Evolutionary conservation across 2,329 filamentous ascomycete genomes (phyloP).

Genomic region (Knufia petricola): DNA sequence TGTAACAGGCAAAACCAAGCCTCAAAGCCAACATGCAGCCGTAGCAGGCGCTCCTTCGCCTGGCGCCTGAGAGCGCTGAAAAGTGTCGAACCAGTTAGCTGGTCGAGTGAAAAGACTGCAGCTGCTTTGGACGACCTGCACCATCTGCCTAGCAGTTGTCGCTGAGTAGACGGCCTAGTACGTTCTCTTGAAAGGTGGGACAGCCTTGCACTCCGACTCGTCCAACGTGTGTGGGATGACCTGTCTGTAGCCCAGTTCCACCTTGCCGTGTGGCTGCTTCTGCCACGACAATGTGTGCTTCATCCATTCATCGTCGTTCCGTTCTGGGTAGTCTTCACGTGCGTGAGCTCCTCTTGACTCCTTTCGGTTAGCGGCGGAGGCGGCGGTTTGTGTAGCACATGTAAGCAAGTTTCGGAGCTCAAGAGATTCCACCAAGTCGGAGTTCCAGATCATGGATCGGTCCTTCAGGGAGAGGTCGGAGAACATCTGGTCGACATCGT

Average conservation of each 20-base stretch:
- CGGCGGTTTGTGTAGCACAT: slow-evolving; percentile 84
- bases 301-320: slow-evolving; percentile 97
- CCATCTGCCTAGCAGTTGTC: no score
- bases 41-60: no score
- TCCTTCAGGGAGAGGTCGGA: slow-evolving; percentile 88
- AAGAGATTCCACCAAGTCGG: slow-evolving; percentile 88
- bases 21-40: no score
- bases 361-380: slow-evolving; percentile 83
- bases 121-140: no score
- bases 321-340: slow-evolving; percentile 89
- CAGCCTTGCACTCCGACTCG: slow-evolving; percentile 89
- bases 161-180: slow-evolving; percentile 31
- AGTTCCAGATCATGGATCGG: slow-evolving; percentile 99
- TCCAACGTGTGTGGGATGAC: slow-evolving; percentile 80
- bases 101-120: no score
- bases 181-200: slow-evolving; percentile 81
- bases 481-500: slow-evolving; percentile 70
- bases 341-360: slow-evolving; percentile 96
- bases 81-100: no score
- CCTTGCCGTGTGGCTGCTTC: slow-evolving; percentile 78
- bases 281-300: slow-evolving; percentile 98
- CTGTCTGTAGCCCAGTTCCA: slow-evolving; percentile 75
- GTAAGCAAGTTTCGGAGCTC: slow-evolving; percentile 92
- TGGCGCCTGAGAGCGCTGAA: no score
- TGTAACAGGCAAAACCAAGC: no score